phyloP scores from a whole-genome alignment of 1,284 basidiomycete species.

The Trichosporon ovoides region DNA sequence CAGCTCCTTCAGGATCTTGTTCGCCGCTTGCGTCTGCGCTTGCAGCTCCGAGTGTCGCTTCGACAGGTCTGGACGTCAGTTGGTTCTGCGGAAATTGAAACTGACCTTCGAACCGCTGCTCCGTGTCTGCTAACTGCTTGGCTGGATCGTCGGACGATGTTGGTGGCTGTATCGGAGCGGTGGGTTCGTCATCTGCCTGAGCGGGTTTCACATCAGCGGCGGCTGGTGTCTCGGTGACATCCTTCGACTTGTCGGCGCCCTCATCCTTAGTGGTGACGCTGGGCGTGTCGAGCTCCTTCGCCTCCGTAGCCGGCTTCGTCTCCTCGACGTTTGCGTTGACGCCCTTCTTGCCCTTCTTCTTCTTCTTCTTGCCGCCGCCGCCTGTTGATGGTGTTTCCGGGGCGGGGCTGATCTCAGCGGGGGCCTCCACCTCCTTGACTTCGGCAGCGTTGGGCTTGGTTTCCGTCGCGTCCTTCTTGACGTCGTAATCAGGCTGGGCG shows the following conservation, averaged over 20 bases:
- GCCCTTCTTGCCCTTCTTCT: constrained; percentile 10
- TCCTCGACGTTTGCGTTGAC: neutral
- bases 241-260: neutral
- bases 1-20: constrained; percentile 63
- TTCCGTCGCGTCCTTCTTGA: neutral
- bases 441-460: too few species aligned
- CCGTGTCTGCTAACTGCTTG: constrained; percentile 24
- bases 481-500: neutral
- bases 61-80: constrained; percentile 30
- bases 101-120: constrained; percentile 35
- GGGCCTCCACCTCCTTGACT: neutral
- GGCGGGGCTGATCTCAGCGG: neutral
- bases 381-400: neutral
- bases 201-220: too few species aligned
- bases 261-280: neutral
- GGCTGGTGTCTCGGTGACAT: neutral
- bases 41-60: constrained; percentile 31
- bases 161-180: neutral
- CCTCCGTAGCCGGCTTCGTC: neutral
- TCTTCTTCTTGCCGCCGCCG: constrained; percentile 11
- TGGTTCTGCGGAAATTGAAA: neutral
- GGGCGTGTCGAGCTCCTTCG: neutral
- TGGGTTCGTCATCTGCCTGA: neutral
- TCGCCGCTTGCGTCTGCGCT: constrained; percentile 53
- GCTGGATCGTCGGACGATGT: constrained; percentile 8